Percentiles rank a stretch among this genome's conserved stretches.
These are phyloP conservation scores for Hypoxylon crocopeplum DNA, from an alignment of 495 filamentous ascomycete species.

Conservation along the genomic window DNA sequence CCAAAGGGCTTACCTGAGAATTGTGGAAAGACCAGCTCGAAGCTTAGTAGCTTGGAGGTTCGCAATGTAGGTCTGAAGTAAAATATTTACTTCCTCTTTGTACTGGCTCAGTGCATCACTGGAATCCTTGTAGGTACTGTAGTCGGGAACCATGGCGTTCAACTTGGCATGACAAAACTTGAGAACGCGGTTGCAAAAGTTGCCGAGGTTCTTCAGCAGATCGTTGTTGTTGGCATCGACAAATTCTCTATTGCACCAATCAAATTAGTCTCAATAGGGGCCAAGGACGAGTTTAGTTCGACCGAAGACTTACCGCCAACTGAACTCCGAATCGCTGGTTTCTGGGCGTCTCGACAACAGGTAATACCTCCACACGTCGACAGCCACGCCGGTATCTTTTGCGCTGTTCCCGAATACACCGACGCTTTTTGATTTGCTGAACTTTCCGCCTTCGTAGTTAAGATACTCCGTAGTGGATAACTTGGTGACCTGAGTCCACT, in stretches of 20 bases:
- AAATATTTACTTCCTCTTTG: conserved; percentile 62
- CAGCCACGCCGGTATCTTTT: conserved; percentile 82
- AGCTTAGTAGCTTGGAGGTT: conserved; percentile 79
- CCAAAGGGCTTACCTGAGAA: conserved; percentile 51
- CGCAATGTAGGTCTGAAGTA: conserved; percentile 72
- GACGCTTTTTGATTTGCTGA: conserved; percentile 88
- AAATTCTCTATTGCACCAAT: conserved; percentile 61
- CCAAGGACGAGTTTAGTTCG: not conserved
- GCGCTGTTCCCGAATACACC: conserved; percentile 93
- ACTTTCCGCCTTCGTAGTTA: conserved; percentile 95
- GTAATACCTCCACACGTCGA: conserved; percentile 94
- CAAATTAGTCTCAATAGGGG: conserved; percentile 2
- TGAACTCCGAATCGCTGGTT: conserved; percentile 86
- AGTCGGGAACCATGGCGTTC: conserved; percentile 74
- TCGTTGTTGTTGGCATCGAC: conserved; percentile 88
- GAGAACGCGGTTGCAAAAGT: conserved; percentile 91
- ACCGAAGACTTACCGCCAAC: conserved; percentile 62
- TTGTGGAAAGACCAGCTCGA: conserved; percentile 71
- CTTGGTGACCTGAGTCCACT: conserved; percentile 91
- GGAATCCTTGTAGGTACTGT: conserved; percentile 57
- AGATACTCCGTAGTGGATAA: conserved; percentile 93
- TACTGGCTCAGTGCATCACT: conserved; percentile 52
- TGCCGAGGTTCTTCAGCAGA: conserved; percentile 87
- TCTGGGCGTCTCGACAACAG: conserved; percentile 88
- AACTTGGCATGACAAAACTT: conserved; percentile 86